Base-by-base conservation (phyloP, 768 basidiomycete species). In the Suillus brevipes region DNA sequence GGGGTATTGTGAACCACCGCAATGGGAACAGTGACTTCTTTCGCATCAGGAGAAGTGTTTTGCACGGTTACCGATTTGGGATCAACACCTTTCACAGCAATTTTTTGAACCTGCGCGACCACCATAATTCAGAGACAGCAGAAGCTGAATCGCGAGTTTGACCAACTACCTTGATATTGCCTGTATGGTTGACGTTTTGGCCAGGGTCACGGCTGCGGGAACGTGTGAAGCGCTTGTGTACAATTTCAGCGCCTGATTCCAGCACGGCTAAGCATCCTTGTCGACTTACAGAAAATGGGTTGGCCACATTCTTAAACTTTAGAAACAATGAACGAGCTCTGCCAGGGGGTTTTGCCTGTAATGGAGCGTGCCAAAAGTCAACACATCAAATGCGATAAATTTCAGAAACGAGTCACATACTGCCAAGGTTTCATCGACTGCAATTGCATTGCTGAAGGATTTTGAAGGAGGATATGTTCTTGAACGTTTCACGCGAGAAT, bases 361-460 rank as follows among this genome's bases (percentile, higher is more conserved):
- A 28, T 2, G 16, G 5, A 52, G 14, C 3, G 23, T 28, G 25
- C 28, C 4, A 34, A 45, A 1, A 50, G 25, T 73, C 68, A 71
- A 66, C 71, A 73, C 14, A 52, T 8, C 14, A 18, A 28, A 4
- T 25, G 13, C 14, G 50, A 50, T 16, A 25, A 3, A 28, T 52
- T 28, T 52, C 7, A 52, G 16, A 28, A 16, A 52, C 14, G 25
- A 52, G 25, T 7, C 14, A 28, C 50, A 14, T 52, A 52, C 50
- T 52, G 50, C 14, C 49, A 25, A 50, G 7, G 25, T 6, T 16
- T 50, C 25, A 50, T 3, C 14, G 25, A 13, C 13, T 50, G 49
- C 7, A 8, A 16, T 52, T 9, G 14, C 14, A 52, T 25, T 14
- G 25, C 13, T 50, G 49, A 50, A 25, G 6, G 50, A 25, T 28